phyloP scores from a whole-genome alignment of 2,329 filamentous ascomycete species.

The Rachicladosporium sp. region DNA sequence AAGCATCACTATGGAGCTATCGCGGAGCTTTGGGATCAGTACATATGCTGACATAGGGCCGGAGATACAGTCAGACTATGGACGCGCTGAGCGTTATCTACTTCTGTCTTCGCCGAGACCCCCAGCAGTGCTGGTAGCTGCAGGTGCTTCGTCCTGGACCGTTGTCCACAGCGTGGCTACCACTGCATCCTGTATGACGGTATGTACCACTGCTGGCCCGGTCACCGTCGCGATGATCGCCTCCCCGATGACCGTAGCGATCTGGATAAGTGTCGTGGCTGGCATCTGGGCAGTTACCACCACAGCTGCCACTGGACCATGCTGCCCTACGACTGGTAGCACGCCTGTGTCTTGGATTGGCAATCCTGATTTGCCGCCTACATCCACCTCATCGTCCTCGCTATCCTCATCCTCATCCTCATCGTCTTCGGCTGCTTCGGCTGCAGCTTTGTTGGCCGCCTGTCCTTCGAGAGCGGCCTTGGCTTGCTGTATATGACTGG shows the following conservation, averaged over 20 bases:
- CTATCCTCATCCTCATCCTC: neutral
- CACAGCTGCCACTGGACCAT: neutral
- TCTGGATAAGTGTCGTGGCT: conserved; percentile 2
- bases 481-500: too few species aligned
- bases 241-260: conserved; percentile 3
- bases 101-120: too few species aligned
- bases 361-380: neutral
- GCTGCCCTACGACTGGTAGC: neutral
- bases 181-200: conserved; percentile 2
- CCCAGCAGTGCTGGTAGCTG: neutral
- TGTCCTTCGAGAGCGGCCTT: neutral
- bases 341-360: too few species aligned
- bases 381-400: neutral
- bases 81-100: too few species aligned
- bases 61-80: too few species aligned
- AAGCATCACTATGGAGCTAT: too few species aligned
- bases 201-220: conserved; percentile 1
- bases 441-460: neutral
- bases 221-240: conserved; percentile 2
- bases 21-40: too few species aligned
- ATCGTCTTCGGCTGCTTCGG: neutral
- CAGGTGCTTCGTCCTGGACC: neutral
- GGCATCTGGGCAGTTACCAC: conserved; percentile 1
- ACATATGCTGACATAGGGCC: too few species aligned
- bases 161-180: conserved; percentile 4